Evolutionary conservation across 2,329 filamentous ascomycete species (phyloP).

Genomic region (Pseudogymnoascus sp.): DNA sequence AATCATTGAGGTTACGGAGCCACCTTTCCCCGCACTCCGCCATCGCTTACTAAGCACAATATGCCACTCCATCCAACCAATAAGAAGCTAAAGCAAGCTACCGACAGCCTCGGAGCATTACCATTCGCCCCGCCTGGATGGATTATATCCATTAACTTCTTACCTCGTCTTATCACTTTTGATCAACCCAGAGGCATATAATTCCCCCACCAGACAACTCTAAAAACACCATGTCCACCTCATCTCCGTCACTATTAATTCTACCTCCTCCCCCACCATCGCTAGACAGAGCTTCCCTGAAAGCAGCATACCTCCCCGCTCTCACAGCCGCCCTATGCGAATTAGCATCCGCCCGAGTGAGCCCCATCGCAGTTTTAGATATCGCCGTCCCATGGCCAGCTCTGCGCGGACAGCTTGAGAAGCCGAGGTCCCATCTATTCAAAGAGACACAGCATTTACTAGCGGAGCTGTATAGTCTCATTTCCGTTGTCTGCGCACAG

Average conservation of each 20-base stretch:
- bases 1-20: neutral
- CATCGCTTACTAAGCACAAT: neutral
- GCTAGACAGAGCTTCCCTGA: constrained; percentile 42
- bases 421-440: constrained; percentile 51
- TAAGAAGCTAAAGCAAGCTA: neutral
- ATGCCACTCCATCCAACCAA: neutral
- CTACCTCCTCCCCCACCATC: constrained; percentile 54
- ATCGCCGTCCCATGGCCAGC: constrained; percentile 55
- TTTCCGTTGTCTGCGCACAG: constrained; percentile 64
- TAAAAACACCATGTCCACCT: neutral
- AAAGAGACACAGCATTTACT: constrained; percentile 64
- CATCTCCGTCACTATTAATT: constrained; percentile 48
- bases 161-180: neutral
- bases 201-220: neutral
- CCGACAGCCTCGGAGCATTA: neutral
- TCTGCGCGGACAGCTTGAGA: constrained; percentile 41
- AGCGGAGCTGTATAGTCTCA: constrained; percentile 69
- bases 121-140: neutral
- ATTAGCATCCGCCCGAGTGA: constrained; percentile 32
- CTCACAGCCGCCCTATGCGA: constrained; percentile 45
- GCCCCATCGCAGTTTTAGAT: constrained; percentile 44
- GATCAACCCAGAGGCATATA: neutral
- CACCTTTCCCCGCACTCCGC: neutral
- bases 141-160: neutral
- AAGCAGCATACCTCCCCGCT: constrained; percentile 50